Percentiles rank a stretch among this genome's conserved stretches.
Evolutionary conservation across 805 yeast genomes (phyloP).

Genomic region (Ogataea zsoltii): DNA sequence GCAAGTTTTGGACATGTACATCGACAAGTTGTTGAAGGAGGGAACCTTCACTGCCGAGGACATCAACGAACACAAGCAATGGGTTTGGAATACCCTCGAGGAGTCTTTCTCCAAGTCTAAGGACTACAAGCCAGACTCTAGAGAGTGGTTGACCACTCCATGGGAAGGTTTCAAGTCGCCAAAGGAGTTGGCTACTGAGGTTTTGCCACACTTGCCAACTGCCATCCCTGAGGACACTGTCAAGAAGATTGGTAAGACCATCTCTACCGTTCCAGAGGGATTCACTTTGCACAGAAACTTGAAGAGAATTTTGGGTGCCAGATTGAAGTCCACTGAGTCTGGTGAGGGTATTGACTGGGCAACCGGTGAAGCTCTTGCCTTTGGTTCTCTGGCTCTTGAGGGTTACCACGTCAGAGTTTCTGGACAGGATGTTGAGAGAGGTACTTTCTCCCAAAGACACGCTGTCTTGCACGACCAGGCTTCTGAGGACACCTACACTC

Average conservation of each 20-base stretch:
- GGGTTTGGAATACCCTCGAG: conserved; percentile 96
- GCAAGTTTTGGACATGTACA: conserved; percentile 84
- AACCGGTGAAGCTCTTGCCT: conserved; percentile 98
- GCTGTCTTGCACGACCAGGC: conserved; percentile 96
- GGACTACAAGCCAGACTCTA: conserved; percentile 84
- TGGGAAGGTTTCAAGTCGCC: conserved; percentile 99
- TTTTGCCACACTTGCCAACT: conserved; percentile 95
- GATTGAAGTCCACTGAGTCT: conserved; percentile 76
- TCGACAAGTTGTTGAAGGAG: conserved; percentile 75
- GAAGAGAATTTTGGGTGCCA: conserved; percentile 86
- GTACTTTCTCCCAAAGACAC: conserved; percentile 99
- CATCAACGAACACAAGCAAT: conserved; percentile 91
- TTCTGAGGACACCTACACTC: conserved; percentile 79
- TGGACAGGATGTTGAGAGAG: conserved; percentile 99
- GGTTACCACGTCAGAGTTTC: conserved; percentile 96
- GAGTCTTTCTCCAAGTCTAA: conserved; percentile 85
- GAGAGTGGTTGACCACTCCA: conserved; percentile 98
- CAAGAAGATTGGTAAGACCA: conserved; percentile 73
- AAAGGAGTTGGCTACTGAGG: conserved; percentile 92
- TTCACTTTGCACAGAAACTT: conserved; percentile 93
- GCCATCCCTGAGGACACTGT: conserved; percentile 72
- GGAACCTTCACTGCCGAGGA: conserved; percentile 89
- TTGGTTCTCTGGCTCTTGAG: conserved; percentile 87
- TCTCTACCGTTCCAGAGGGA: conserved; percentile 82
- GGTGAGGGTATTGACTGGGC: conserved; percentile 99